Evolutionary conservation across 2,329 filamentous ascomycete species (phyloP).

Genomic region (Fonsecaea multimorphosa): DNA sequence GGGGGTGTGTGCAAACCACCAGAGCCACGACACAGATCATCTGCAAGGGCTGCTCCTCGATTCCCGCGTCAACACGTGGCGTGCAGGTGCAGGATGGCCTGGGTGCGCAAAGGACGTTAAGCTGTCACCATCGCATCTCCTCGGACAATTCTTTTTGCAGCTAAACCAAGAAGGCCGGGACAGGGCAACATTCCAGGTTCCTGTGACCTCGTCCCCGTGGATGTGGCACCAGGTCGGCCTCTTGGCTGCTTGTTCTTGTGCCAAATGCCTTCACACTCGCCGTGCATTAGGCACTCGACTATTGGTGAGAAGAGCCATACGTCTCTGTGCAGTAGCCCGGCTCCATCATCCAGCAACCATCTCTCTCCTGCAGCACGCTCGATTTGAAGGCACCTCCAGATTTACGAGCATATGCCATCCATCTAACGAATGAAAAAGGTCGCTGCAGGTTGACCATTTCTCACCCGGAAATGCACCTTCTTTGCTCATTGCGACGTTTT

Average conservation of each 20-base stretch:
- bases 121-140: neutral
- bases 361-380: neutral
- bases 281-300: neutral
- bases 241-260: neutral
- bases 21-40: slow-evolving; percentile 18
- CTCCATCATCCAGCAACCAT: neutral
- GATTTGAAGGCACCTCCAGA: neutral
- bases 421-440: neutral
- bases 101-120: neutral
- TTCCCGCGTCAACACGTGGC: slow-evolving; percentile 32
- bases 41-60: slow-evolving; percentile 26
- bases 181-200: neutral
- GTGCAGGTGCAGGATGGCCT: slow-evolving; percentile 16
- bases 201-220: neutral
- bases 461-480: too few relatives aligned
- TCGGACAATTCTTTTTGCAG: neutral
- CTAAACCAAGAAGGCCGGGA: neutral
- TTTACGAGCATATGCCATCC: neutral
- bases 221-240: too few relatives aligned
- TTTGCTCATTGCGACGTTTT: too few relatives aligned
- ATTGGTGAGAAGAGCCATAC: neutral
- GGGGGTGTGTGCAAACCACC: neutral
- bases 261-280: neutral
- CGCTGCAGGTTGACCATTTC: neutral
- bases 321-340: neutral